Conservation (phyloP, 1,284 basidiomycete genomes). For the Austroboletus novae-zelandiae region DNA sequence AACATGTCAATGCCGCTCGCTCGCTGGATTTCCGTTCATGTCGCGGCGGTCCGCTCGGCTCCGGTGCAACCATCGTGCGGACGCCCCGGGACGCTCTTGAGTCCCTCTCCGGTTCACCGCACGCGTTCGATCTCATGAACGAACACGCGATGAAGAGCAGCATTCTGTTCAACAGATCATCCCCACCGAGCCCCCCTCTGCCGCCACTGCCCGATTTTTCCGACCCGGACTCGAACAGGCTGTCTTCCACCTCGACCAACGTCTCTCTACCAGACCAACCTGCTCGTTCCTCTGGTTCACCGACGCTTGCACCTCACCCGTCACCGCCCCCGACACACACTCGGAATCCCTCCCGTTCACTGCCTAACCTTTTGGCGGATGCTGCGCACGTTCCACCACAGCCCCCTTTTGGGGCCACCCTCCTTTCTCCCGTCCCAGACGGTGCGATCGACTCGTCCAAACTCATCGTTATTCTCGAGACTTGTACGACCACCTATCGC, state of each 20-base stretch:
- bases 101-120: conserved; percentile 43
- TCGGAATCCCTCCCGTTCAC: conserved; percentile 39
- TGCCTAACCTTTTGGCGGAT: conserved; percentile 39
- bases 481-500: conserved; percentile 59
- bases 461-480: conserved; percentile 67
- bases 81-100: conserved; percentile 79
- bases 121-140: background rate
- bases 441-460: conserved; percentile 52
- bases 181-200: conserved; percentile 50
- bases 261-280: conserved; percentile 20
- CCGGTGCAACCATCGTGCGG: conserved; percentile 67
- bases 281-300: conserved; percentile 37
- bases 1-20: conserved; percentile 44
- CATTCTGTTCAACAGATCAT: conserved; percentile 17
- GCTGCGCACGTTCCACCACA: conserved; percentile 36
- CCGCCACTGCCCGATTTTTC: conserved; percentile 46
- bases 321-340: conserved; percentile 38
- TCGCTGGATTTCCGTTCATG: conserved; percentile 44
- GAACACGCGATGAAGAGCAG: conserved; percentile 21
- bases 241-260: conserved; percentile 22
- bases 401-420: conserved; percentile 60
- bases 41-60: conserved; percentile 53
- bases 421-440: conserved; percentile 58
- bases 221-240: conserved; percentile 13
- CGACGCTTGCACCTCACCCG: conserved; percentile 32